Percentiles rank a stretch among this genome's conserved stretches.
phyloP scores from a whole-genome alignment of 2,329 filamentous ascomycete genomes.

The Fonsecaea erecta region DNA sequence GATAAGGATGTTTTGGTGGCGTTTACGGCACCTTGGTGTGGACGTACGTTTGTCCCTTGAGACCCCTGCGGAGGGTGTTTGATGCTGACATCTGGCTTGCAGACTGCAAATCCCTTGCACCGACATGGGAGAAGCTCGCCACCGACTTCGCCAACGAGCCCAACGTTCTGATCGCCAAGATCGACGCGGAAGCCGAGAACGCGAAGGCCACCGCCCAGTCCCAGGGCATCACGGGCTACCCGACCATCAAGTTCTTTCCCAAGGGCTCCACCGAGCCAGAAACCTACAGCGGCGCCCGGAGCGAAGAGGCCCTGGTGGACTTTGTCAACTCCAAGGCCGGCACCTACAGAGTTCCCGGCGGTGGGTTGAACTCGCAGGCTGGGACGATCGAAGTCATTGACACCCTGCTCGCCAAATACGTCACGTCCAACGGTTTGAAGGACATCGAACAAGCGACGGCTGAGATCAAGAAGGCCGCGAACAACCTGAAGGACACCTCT shows the following conservation, averaged over 20 bases:
- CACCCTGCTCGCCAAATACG: constrained; percentile 72
- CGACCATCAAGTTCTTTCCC: constrained; percentile 97
- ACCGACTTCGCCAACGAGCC: constrained; percentile 77
- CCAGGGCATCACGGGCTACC: constrained; percentile 83
- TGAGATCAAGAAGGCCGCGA: constrained; percentile 74
- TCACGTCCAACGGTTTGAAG: constrained; percentile 57
- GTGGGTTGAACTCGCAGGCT: constrained; percentile 75
- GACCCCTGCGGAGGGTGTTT: background rate
- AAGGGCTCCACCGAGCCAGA: constrained; percentile 75
- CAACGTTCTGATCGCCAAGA: constrained; percentile 85
- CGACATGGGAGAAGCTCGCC: constrained; percentile 86
- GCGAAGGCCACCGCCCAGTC: constrained; percentile 76
- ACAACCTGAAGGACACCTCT: constrained; percentile 75
- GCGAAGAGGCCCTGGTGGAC: constrained; percentile 73
- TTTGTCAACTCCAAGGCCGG: constrained; percentile 90
- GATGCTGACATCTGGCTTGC: constrained; percentile 22
- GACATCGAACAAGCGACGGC: constrained; percentile 64
- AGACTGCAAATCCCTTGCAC: constrained; percentile 98
- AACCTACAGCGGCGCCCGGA: constrained; percentile 75
- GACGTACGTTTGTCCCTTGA: constrained; percentile 69
- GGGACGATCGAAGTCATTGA: constrained; percentile 84
- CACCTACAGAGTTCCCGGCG: constrained; percentile 81
- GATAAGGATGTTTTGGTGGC: constrained; percentile 92
- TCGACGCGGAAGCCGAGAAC: constrained; percentile 88
- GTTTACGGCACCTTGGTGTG: constrained; percentile 98